phyloP scores from a whole-genome alignment of 257 asterid genomes.

The Phtheirospermum japonicum region DNA sequence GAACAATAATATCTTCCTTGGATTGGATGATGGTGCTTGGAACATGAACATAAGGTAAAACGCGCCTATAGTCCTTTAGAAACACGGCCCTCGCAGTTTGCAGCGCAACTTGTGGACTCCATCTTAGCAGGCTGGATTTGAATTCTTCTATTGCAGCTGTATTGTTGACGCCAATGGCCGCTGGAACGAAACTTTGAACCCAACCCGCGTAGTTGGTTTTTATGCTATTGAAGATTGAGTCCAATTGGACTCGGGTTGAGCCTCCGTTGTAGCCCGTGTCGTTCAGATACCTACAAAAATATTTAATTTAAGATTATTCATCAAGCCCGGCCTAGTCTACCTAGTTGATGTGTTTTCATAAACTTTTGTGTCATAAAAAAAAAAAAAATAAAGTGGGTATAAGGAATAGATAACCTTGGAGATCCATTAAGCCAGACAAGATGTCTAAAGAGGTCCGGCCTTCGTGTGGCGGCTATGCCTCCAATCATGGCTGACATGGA shows the following conservation, averaged over 20 bases:
- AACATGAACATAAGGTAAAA: conserved; percentile 5
- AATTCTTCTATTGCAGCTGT: not conserved
- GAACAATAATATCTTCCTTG: conserved; percentile 4
- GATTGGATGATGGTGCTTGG: conserved; percentile 13
- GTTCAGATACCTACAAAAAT: conserved; percentile 6
- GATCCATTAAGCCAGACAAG: conserved; percentile 8
- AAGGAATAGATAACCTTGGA: conserved; percentile 6
- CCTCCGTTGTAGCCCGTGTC: not conserved
- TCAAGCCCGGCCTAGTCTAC: too few species aligned
- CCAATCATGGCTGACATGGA: conserved; percentile 19
- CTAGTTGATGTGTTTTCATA: too few species aligned
- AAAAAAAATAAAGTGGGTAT: too few species aligned
- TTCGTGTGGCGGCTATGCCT: not conserved
- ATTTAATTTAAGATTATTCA: too few species aligned
- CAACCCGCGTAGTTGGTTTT: not conserved
- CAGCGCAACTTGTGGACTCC: not conserved
- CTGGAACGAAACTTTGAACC: conserved; percentile 1
- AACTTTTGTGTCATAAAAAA: too few species aligned
- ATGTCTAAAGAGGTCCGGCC: conserved; percentile 9
- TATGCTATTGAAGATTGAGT: conserved; percentile 1
- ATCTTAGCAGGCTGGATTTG: not conserved
- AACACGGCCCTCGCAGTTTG: not conserved
- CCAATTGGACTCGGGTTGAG: not conserved
- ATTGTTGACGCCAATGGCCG: not conserved
- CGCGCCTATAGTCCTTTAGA: conserved; percentile 2